Evolutionary conservation across 495 filamentous ascomycete genomes (phyloP).

Genomic region (Lasiosphaeria hispida): DNA sequence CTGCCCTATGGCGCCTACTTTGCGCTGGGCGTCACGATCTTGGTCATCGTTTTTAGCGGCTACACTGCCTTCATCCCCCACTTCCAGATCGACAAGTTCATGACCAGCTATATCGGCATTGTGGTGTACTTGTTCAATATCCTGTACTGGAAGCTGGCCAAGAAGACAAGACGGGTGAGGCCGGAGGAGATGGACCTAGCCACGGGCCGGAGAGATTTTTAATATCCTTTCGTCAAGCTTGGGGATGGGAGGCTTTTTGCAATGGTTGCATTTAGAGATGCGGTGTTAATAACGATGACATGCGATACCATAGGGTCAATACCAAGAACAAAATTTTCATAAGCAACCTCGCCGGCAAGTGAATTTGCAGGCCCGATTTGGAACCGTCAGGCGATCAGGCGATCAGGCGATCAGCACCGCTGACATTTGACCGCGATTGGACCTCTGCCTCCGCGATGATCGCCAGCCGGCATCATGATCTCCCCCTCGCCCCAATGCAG

Average conservation of each 20-base stretch:
- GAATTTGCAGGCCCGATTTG: too few species aligned
- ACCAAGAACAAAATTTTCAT: too few species aligned
- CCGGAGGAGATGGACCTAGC: conserved; percentile 32
- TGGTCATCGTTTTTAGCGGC: conserved; percentile 77
- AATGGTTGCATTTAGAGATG: neutral
- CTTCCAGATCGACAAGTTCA: conserved; percentile 69
- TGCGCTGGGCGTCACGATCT: conserved; percentile 64
- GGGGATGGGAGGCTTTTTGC: neutral
- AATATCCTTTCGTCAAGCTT: neutral
- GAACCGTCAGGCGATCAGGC: too few species aligned
- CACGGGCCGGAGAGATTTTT: conserved; percentile 25
- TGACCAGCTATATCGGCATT: conserved; percentile 81
- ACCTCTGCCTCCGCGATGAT: too few species aligned
- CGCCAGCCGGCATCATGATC: too few species aligned
- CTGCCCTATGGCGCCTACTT: conserved; percentile 63
- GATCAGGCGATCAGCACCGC: too few species aligned
- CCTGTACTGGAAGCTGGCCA: conserved; percentile 30
- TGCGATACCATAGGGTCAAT: too few species aligned
- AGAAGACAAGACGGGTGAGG: conserved; percentile 34
- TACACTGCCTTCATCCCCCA: conserved; percentile 60
- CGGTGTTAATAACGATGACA: too few species aligned
- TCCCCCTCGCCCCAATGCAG: too few species aligned
- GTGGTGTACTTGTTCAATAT: conserved; percentile 64
- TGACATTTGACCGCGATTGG: too few species aligned
- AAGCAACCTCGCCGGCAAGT: too few species aligned